phyloP scores from a whole-genome alignment of 2,329 filamentous ascomycete genomes.

The Hymenotorrendiella dingleyae region DNA sequence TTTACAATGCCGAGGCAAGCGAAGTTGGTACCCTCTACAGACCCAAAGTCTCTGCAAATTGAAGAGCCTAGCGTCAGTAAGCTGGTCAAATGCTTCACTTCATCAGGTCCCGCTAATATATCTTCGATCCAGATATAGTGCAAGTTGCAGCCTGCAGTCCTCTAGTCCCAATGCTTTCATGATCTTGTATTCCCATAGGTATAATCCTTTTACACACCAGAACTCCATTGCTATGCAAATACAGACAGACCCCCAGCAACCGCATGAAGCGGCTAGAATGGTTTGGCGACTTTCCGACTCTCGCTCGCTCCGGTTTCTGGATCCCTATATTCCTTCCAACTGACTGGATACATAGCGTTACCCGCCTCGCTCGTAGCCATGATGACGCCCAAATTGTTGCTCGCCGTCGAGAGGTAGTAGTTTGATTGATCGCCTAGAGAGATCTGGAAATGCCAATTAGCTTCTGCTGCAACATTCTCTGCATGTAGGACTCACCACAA shows the following conservation, averaged over 20 bases:
- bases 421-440: constrained; percentile 89
- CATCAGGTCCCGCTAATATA: too few species aligned
- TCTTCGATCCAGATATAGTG: too few species aligned
- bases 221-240: not conserved
- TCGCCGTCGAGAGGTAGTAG: constrained; percentile 90
- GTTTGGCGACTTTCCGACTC: constrained; percentile 87
- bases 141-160: too few species aligned
- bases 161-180: too few species aligned
- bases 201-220: not conserved
- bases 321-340: constrained; percentile 93
- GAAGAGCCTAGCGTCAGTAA: too few species aligned
- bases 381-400: constrained; percentile 88
- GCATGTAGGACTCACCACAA: constrained; percentile 52
- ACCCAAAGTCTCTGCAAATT: too few species aligned
- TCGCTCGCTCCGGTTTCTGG: constrained; percentile 71
- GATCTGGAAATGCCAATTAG: constrained; percentile 55
- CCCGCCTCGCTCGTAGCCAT: constrained; percentile 85
- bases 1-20: too few species aligned
- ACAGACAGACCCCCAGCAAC: not conserved
- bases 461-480: not conserved
- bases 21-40: too few species aligned
- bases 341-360: constrained; percentile 86
- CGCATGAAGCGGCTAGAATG: constrained; percentile 47
- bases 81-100: too few species aligned
- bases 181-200: too few species aligned